These are phyloP conservation scores for Colletotrichum endophyticum DNA, from an alignment of 2,329 filamentous ascomycete species.

Conservation along the genomic window DNA sequence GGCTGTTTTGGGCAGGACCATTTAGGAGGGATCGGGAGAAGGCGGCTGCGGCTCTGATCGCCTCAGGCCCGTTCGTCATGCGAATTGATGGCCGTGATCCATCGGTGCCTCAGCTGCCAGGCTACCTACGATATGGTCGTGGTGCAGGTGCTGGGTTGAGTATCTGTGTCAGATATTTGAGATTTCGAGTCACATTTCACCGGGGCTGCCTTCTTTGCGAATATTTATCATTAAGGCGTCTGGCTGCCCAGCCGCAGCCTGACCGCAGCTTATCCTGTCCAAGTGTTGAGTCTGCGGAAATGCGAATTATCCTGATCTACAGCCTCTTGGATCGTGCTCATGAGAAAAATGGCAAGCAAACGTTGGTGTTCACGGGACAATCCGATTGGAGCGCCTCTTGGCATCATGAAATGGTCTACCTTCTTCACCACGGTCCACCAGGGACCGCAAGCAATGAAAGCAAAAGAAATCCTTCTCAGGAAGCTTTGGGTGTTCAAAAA, in stretches of 20 bases:
- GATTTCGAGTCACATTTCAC: background rate
- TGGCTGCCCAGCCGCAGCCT: background rate
- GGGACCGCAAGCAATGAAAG: slow-evolving; percentile 58
- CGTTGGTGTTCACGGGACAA: background rate
- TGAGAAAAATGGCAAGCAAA: background rate
- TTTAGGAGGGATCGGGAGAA: slow-evolving; percentile 2
- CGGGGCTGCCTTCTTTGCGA: background rate
- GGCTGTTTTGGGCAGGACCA: background rate
- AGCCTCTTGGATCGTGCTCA: background rate
- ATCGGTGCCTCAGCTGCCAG: background rate
- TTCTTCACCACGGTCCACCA: slow-evolving; percentile 53
- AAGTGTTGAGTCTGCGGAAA: background rate
- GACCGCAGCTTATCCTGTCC: background rate
- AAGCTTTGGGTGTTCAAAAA: slow-evolving; percentile 67
- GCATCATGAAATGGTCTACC: slow-evolving; percentile 29
- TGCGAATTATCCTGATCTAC: background rate
- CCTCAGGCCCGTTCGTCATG: background rate
- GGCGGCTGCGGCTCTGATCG: background rate
- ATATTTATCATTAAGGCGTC: background rate
- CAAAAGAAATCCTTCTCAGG: slow-evolving; percentile 26
- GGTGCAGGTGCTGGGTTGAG: background rate
- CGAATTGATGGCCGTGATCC: background rate
- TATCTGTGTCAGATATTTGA: background rate
- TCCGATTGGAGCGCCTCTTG: background rate
- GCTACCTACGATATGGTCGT: background rate